Evolutionary conservation across 345 rosid genomes (phyloP), one percentile per base, ranked within the genome.

Genomic region (Euclidium syriacum): DNA sequence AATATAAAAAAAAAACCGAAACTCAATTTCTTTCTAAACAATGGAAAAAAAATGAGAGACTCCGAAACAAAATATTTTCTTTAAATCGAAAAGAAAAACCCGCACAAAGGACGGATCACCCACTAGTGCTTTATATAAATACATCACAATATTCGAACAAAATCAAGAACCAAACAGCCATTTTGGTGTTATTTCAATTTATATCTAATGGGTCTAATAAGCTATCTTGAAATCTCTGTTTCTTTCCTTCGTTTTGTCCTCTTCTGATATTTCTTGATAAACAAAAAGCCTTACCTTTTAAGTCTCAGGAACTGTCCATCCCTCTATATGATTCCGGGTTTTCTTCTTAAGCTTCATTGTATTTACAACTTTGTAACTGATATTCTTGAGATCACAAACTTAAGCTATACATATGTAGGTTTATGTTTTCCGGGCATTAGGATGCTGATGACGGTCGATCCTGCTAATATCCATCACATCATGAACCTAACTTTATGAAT

Each of bases 401-500:
- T 62, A 36, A 83, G 66, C 18, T 76, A 39, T 25, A 32, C 33
- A 5, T 50, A 73, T 57, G 48, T 62, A 58, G 75, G 83, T 3
- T 73, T 65, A 2, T 78, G 78, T 76, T 69, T 78, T 6, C 18
- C 62, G 6, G 40, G 44, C 56, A 72, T 69, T 70, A 25, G 76
- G 36, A 33, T 71, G 7, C 12, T 78, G 26, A 0, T 20, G 23
- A 78, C 83, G 1, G 52, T 41, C 3, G 83, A 83, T 47, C 88
- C 83, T 3, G 69, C 75, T 39, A 76, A 80, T 61, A 44, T 78
- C 2, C 82, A 73, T 47, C 46, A 83, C 64, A 58, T 83, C 8
- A 65, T 83, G 78, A 80, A 74, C 43, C 76, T n/a, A 74, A 78
- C 66, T 83, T 76, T 54, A 16, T 44, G n/a, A 80, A 83, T 50